phyloP scores from a whole-genome alignment of 768 basidiomycete genomes.

The Leccinum variicolor region DNA sequence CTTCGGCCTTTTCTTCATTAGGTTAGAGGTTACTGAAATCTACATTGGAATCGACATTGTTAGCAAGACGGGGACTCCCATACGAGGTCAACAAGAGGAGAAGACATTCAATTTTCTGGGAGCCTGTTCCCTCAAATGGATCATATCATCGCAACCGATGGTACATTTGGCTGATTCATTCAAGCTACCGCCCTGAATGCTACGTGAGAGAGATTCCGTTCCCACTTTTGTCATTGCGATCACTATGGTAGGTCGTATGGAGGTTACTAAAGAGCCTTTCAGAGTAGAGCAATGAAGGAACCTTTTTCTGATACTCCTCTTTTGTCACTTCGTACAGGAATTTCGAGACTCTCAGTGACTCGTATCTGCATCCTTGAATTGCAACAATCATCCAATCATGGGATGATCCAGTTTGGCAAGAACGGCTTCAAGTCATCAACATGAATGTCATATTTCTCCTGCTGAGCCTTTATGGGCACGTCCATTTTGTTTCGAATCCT shows the following conservation, averaged over 20 bases:
- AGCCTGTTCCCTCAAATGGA: not conserved
- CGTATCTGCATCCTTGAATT: not conserved
- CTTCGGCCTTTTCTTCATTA: no score
- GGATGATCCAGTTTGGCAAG: conserved; percentile 3
- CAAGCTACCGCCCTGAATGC: not conserved
- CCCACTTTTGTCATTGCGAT: not conserved
- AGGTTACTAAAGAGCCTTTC: not conserved
- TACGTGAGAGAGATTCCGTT: conserved; percentile 7
- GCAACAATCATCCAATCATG: conserved; percentile 24
- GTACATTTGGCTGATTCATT: not conserved
- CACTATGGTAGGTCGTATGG: not conserved
- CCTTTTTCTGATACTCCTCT: not conserved
- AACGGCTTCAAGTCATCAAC: not conserved
- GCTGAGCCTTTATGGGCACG: conserved; percentile 24
- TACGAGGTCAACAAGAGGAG: not conserved
- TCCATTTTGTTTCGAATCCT: not conserved
- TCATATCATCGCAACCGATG: not conserved
- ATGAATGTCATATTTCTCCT: conserved; percentile 15
- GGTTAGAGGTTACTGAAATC: no score
- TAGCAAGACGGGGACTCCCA: no score
- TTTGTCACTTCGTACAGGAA: not conserved
- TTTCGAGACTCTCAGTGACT: not conserved
- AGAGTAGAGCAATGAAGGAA: not conserved
- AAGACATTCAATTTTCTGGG: not conserved
- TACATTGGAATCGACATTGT: no score